Percentiles rank a stretch among this genome's conserved stretches.
Conservation (phyloP, 176 grass and related monocot genomes). For the Elymus sibiricus region DNA sequence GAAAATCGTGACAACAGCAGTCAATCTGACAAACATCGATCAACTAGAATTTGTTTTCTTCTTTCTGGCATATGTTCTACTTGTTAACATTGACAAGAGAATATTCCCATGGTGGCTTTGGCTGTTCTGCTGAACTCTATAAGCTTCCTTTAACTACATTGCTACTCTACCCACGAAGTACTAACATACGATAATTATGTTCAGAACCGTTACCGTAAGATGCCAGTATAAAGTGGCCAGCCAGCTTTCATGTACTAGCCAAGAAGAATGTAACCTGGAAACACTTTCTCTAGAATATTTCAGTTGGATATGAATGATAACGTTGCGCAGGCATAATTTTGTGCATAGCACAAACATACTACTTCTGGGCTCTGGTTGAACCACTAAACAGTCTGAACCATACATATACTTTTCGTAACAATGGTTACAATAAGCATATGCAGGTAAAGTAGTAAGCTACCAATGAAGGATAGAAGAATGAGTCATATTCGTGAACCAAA, state of each 20-base stretch:
- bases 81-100: conserved; percentile 6
- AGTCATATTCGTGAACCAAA: not conserved
- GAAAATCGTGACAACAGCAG: not conserved
- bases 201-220: not conserved
- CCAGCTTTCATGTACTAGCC: not conserved
- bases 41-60: not conserved
- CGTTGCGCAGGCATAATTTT: not conserved
- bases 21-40: not conserved
- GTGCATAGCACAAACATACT: not conserved
- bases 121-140: not conserved
- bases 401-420: not conserved
- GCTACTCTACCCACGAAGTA: not conserved
- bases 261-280: not conserved
- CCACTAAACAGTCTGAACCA: not conserved
- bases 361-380: not conserved
- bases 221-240: not conserved
- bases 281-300: not conserved
- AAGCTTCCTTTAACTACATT: not conserved
- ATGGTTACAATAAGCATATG: not conserved
- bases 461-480: not conserved
- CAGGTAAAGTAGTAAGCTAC: not conserved
- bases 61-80: not conserved
- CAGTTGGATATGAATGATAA: not conserved
- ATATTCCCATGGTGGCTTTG: not conserved
- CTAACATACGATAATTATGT: not conserved